phyloP scores from a whole-genome alignment of 2,329 filamentous ascomycete species.

The Clarireedia paspali region DNA sequence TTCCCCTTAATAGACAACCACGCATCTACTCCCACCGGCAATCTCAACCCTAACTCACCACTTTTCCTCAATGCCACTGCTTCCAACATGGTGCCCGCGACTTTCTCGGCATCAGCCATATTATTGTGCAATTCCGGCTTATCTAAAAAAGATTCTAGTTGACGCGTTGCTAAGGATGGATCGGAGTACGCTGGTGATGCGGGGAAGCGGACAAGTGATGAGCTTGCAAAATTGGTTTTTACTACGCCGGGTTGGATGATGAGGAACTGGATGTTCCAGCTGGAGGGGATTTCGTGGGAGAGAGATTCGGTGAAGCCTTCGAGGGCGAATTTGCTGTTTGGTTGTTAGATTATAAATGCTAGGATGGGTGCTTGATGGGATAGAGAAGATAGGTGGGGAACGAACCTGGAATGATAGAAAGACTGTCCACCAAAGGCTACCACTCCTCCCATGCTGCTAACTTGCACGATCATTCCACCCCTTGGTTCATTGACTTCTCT shows the following conservation, averaged over 20 bases:
- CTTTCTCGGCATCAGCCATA: slow-evolving; percentile 10
- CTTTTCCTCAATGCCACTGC: neutral
- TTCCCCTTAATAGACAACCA: slow-evolving; percentile 18
- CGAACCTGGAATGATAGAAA: slow-evolving; percentile 23
- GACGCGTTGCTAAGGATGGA: slow-evolving; percentile 24
- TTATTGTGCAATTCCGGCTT: neutral
- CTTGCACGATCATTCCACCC: slow-evolving; percentile 2
- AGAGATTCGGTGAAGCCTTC: slow-evolving; percentile 11
- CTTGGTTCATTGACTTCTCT: neutral
- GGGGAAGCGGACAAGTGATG: neutral
- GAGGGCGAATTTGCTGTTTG: slow-evolving; percentile 28
- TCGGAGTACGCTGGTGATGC: slow-evolving; percentile 18
- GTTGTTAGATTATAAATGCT: slow-evolving; percentile 29
- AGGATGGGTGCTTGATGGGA: slow-evolving; percentile 5
- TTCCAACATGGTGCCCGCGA: slow-evolving; percentile 12
- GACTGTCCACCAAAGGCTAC: neutral
- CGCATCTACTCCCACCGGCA: slow-evolving; percentile 15
- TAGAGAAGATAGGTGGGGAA: slow-evolving; percentile 35
- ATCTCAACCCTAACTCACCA: slow-evolving; percentile 15
- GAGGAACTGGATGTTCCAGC: neutral
- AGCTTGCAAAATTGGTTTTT: neutral
- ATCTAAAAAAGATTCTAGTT: slow-evolving; percentile 10
- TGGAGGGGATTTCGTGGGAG: slow-evolving; percentile 20
- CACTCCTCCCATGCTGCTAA: slow-evolving; percentile 3
- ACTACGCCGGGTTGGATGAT: neutral